These are phyloP conservation scores for Lathyrus tuberosus DNA, from an alignment of 306 rosid species.

Conservation along the genomic window DNA sequence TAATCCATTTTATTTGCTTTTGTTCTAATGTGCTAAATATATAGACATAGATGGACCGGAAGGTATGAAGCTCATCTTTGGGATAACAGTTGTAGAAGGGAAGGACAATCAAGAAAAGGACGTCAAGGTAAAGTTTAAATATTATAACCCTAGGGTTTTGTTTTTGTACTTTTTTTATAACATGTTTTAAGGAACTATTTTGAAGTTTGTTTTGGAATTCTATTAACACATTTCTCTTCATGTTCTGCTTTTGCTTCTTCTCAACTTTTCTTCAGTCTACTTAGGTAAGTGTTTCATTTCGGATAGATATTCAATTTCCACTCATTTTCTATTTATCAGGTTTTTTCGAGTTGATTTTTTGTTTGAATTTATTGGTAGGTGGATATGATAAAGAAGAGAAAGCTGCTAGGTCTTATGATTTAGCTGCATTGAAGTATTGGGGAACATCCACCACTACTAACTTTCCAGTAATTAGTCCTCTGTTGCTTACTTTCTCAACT, in stretches of 20 bases:
- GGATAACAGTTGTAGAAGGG: slow-evolving; percentile 99
- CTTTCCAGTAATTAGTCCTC: slow-evolving; percentile 60
- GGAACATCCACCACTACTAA: slow-evolving; percentile 97
- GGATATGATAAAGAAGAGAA: slow-evolving; percentile 99
- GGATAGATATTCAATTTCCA: not conserved
- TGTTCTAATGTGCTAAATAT: not conserved
- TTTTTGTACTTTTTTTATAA: not conserved
- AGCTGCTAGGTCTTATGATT: slow-evolving; percentile 98
- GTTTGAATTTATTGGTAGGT: slow-evolving; percentile 48
- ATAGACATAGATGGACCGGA: slow-evolving; percentile 98
- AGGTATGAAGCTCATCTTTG: slow-evolving; percentile 98
- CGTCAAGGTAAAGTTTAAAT: slow-evolving; percentile 72
- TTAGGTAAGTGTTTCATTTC: slow-evolving; percentile 53
- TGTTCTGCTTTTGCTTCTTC: slow-evolving; percentile 31
- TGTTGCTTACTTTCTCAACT: not conserved
- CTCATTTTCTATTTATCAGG: not conserved
- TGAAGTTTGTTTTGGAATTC: not conserved
- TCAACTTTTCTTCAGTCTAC: slow-evolving; percentile 55
- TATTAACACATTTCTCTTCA: slow-evolving; percentile 37
- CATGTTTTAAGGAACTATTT: not conserved
- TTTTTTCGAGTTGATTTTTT: not conserved
- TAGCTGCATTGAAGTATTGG: slow-evolving; percentile 98
- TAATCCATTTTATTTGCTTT: not conserved
- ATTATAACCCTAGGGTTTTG: slow-evolving; percentile 19
- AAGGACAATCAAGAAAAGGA: slow-evolving; percentile 99